Evolutionary conservation across 2,329 filamentous ascomycete genomes (phyloP).

Genomic region (Aspergillus texensis): DNA sequence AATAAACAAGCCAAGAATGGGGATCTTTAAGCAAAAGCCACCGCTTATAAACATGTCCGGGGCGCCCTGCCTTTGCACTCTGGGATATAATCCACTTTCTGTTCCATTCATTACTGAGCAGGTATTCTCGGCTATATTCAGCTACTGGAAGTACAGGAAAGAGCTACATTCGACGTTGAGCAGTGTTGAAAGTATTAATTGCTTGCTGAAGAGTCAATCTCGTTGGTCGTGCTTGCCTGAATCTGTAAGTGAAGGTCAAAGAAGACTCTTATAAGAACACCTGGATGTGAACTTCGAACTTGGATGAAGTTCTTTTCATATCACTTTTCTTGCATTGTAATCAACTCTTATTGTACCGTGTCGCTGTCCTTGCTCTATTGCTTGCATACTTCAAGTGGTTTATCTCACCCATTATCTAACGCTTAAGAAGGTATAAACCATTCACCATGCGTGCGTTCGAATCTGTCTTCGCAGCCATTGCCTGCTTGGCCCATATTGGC

Average conservation of each 20-base stretch:
- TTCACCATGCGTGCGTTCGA: slow-evolving; percentile 55
- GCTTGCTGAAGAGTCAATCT: not conserved
- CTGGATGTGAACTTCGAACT: not conserved
- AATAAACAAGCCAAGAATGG: not conserved
- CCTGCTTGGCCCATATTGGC: slow-evolving; percentile 46
- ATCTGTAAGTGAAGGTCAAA: not conserved
- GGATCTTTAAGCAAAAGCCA: not conserved
- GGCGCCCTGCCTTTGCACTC: not conserved
- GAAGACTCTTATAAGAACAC: not conserved
- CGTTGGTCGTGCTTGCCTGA: not conserved
- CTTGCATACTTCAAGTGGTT: not conserved
- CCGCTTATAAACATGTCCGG: not conserved
- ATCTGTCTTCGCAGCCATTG: slow-evolving; percentile 50
- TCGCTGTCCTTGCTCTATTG: not conserved
- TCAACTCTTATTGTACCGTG: not conserved
- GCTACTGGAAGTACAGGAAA: no score
- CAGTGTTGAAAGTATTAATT: not conserved
- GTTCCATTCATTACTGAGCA: not conserved
- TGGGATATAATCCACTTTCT: not conserved
- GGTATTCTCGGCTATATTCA: not conserved
- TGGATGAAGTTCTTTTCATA: no score
- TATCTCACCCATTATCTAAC: not conserved
- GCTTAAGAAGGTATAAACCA: not conserved
- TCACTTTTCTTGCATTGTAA: not conserved
- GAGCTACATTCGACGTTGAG: not conserved